Base-by-base conservation (phyloP, 73 alveolate genomes). In the Paramecium bursaria region DNA sequence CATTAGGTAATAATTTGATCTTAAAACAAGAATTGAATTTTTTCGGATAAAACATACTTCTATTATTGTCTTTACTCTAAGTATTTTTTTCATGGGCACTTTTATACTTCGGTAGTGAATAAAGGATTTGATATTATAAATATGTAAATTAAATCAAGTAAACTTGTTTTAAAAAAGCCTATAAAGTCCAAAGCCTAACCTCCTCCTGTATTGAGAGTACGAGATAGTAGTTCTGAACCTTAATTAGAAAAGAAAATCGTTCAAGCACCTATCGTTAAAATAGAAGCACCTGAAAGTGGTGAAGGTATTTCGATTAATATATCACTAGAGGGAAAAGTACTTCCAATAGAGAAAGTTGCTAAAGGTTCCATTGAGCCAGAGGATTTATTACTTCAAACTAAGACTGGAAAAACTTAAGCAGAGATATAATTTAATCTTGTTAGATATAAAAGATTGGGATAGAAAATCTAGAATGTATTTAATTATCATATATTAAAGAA, bases 361-460 rank as follows among this genome's bases (percentile, higher is more conserved):
- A 42, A 39, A 9, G 23, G 22, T 3, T 10, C 33, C 33, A 25
- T 39, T 23, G 44, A 67, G 10, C 46, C 57, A 7, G 61, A 25
- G 19, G 82, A 39, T 25, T 11, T 67, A 47, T 53, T 29, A 31
- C 4, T 15, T 3, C 21, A 4, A 39, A 21, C 30, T 15, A 44
- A 26, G 21, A 19, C 54, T 21, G 82, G 82, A 0, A 67, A 67
- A 47, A 67, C 61, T 15, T 27, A 14, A 17, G 61, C 82, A 19
- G 82, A 67, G 35, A 42, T 67, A 10, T 14, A 67, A 19, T 67
- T 30, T 42, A 44, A 67, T 67, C 44, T 67, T 19, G 82, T 67
- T 19, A 39, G 82, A 21, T 21, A 39, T 17, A 67, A 67, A 42
- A 67, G 82, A 39, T 42, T 67, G 27, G 82, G 82, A 9, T 21